These are phyloP conservation scores for Iberis amara DNA, from an alignment of 441 rosid species.

Conservation along the genomic window DNA sequence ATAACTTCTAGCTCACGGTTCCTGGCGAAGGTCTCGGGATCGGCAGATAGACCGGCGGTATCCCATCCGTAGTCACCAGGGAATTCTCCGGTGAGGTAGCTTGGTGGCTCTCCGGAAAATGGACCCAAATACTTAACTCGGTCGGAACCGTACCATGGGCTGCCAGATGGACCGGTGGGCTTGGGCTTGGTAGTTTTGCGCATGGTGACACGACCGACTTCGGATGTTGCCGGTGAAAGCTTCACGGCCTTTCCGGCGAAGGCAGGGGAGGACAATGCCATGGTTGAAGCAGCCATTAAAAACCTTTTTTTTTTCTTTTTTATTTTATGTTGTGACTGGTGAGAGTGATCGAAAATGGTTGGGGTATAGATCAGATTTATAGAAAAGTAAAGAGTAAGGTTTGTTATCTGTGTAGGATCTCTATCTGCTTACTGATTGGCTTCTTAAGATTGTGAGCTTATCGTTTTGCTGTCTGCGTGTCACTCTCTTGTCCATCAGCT, in stretches of 20 bases:
- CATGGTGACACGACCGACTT: conserved; percentile 49
- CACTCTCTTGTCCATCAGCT: too few species aligned
- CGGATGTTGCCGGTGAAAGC: conserved; percentile 37
- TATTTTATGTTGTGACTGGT: conserved; percentile 18
- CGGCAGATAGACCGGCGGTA: conserved; percentile 79
- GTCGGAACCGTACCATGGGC: conserved; percentile 78
- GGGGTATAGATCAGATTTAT: conserved; percentile 13
- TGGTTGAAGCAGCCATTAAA: conserved; percentile 53
- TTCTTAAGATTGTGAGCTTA: conserved; percentile 18
- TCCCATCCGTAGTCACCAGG: conserved; percentile 82
- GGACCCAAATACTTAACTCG: conserved; percentile 72
- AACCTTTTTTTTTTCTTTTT: neutral
- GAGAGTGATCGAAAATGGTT: conserved; percentile 30
- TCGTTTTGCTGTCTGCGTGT: conserved; percentile 21
- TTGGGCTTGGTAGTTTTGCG: conserved; percentile 37
- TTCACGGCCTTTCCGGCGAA: conserved; percentile 58
- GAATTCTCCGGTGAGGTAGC: conserved; percentile 67
- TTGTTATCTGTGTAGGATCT: conserved; percentile 29
- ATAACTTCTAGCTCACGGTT: conserved; percentile 82
- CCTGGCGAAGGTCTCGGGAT: conserved; percentile 73
- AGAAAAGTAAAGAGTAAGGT: conserved; percentile 20
- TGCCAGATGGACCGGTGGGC: neutral
- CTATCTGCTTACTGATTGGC: conserved; percentile 25
- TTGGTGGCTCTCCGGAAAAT: conserved; percentile 64
- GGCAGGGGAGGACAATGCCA: conserved; percentile 60